Evolutionary conservation across 2,329 filamentous ascomycete species (phyloP).

Genomic region (Epichloe gansuensis): DNA sequence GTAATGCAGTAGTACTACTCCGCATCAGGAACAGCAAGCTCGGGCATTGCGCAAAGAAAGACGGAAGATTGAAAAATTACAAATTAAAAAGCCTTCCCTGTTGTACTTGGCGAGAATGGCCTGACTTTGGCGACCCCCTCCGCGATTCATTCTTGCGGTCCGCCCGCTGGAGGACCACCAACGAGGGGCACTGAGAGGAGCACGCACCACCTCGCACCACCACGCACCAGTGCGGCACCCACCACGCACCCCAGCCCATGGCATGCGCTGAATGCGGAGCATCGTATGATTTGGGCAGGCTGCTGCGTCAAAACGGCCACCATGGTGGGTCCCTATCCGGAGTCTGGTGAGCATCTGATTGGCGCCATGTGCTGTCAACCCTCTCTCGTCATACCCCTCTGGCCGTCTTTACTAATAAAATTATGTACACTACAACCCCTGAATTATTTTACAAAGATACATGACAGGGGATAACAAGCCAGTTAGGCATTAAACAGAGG

Average conservation of each 20-base stretch:
- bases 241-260: constrained; percentile 7
- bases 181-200: background rate
- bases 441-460: too few species aligned
- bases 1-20: background rate
- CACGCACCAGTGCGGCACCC: background rate
- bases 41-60: background rate
- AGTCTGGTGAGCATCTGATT: background rate
- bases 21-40: background rate
- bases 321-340: constrained; percentile 1
- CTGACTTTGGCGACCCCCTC: constrained; percentile 7
- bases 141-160: constrained; percentile 2
- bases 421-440: too few species aligned
- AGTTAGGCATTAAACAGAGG: too few species aligned
- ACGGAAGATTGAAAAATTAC: background rate
- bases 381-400: background rate
- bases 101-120: constrained; percentile 7
- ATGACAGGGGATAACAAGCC: too few species aligned
- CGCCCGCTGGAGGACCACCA: background rate
- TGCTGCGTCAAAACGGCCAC: constrained; percentile 1
- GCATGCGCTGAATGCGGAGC: constrained; percentile 8
- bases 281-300: constrained; percentile 8
- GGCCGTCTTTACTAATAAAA: too few species aligned
- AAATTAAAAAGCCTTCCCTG: background rate
- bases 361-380: background rate
- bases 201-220: constrained; percentile 1